Evolutionary conservation across 495 filamentous ascomycete species (phyloP), one percentile per base, ranked within the genome.

Genomic region (Penicillium robsamsonii): DNA sequence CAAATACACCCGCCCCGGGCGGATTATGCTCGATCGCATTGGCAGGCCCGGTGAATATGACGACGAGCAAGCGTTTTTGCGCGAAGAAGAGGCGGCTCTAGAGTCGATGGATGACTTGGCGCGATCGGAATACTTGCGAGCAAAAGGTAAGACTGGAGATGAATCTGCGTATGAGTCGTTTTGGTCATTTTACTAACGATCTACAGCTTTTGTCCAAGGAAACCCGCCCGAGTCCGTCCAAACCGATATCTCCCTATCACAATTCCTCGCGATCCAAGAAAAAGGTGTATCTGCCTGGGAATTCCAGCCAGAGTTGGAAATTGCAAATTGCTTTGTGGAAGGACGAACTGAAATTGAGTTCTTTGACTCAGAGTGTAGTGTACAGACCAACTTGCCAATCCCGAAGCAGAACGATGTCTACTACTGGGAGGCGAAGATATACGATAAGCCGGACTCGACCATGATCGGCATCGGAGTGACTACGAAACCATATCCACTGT

Each of bases 331-430:
- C 70, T 98, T 98, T 69, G 94, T 98, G 44, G 92, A 98, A 75
- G 93, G 71, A 18, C 83, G 95, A 60, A 98, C 94, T 2, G 94
- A 98, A 70, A 94, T 98, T 52, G 94, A 98, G 68, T 98, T 98
- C 76, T 97, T 94, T 63, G 94, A 98, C 70, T 91, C 90, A 11
- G 95, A 94, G 69, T 97, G 94, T 73, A 96, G 91, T 67, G 95
- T 97, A 46, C 90, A 97, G 79, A 96, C 88, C 70, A 98, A 98
- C 61, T 75, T 98, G 38, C 94, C 94, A 0, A 87, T 98, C 35
- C 94, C 94, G 22, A 98, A 98, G 70, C 94, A 98, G 67, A 97
- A 98, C 63, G 94, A 98, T 68, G 92, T 97, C 13, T 97, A 97
- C 66, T 98, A 98, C 70, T 98, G 94, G 94, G 94, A 98, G 67